These are phyloP conservation scores for Dendrostoma leiphaemia DNA, from an alignment of 2,329 filamentous ascomycete genomes.

Conservation along the genomic window DNA sequence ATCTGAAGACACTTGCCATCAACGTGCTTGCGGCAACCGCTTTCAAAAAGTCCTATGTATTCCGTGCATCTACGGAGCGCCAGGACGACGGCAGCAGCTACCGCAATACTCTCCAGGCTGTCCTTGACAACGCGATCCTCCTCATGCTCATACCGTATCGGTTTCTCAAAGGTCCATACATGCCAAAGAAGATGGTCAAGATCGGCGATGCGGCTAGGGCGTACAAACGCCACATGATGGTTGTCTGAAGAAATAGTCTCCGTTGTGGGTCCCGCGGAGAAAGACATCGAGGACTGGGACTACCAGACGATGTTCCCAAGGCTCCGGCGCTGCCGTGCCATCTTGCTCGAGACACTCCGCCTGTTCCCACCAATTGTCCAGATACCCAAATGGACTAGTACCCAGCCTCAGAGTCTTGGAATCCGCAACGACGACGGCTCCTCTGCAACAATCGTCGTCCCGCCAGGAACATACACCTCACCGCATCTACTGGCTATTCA, in stretches of 20 bases:
- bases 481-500: conserved; percentile 13
- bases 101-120: conserved; percentile 25
- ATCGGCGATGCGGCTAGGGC: conserved; percentile 21
- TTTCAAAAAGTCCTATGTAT: conserved; percentile 25
- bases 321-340: neutral
- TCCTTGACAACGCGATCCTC: conserved; percentile 26
- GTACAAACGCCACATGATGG: conserved; percentile 24
- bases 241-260: conserved; percentile 25
- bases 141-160: conserved; percentile 23
- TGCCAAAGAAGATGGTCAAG: conserved; percentile 17
- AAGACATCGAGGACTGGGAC: neutral
- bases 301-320: neutral
- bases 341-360: conserved; percentile 1
- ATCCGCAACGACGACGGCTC: neutral
- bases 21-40: conserved; percentile 27
- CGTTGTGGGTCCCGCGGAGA: neutral
- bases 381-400: neutral
- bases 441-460: neutral
- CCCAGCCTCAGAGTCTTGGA: neutral
- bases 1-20: conserved; percentile 25
- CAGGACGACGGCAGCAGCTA: conserved; percentile 20
- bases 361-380: conserved; percentile 1
- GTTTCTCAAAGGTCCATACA: conserved; percentile 9
- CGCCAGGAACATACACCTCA: neutral
- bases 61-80: conserved; percentile 19